Percentiles rank a stretch among this genome's conserved stretches.
phyloP scores from a whole-genome alignment of 1,284 basidiomycete species.

The Irpex lacteus region DNA sequence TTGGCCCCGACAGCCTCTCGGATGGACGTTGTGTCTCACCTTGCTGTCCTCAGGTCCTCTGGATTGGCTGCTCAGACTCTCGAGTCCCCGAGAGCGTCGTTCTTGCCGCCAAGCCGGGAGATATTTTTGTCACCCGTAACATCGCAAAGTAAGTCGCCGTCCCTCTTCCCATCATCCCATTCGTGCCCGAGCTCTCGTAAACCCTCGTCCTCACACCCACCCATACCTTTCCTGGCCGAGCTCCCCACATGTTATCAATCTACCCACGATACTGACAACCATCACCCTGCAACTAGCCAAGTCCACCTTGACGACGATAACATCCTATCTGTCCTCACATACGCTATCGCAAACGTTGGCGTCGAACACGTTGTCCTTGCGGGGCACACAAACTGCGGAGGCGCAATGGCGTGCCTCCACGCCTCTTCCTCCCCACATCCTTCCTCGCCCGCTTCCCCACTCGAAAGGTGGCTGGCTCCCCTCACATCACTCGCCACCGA shows the following conservation, averaged over 20 bases:
- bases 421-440: slow-evolving; percentile 11
- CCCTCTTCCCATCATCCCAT: neutral
- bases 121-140: slow-evolving; percentile 69
- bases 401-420: slow-evolving; percentile 61
- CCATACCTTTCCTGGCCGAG: neutral
- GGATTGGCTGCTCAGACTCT: slow-evolving; percentile 76
- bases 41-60: slow-evolving; percentile 48
- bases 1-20: neutral
- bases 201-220: slow-evolving; percentile 25
- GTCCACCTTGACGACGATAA: slow-evolving; percentile 80
- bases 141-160: slow-evolving; percentile 56
- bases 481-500: slow-evolving; percentile 57
- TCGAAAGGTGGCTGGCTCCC: slow-evolving; percentile 74
- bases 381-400: slow-evolving; percentile 83
- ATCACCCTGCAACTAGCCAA: slow-evolving; percentile 50
- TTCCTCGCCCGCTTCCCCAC: slow-evolving; percentile 41
- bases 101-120: slow-evolving; percentile 56
- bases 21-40: neutral
- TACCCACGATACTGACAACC: neutral
- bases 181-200: slow-evolving; percentile 1
- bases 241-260: neutral
- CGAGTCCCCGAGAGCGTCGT: slow-evolving; percentile 60
- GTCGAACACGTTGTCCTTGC: slow-evolving; percentile 84
- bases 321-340: slow-evolving; percentile 76
- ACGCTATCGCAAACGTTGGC: slow-evolving; percentile 76